Base-by-base conservation (phyloP, 2,329 filamentous ascomycete species). In the Sarocladiaceae sp. region DNA sequence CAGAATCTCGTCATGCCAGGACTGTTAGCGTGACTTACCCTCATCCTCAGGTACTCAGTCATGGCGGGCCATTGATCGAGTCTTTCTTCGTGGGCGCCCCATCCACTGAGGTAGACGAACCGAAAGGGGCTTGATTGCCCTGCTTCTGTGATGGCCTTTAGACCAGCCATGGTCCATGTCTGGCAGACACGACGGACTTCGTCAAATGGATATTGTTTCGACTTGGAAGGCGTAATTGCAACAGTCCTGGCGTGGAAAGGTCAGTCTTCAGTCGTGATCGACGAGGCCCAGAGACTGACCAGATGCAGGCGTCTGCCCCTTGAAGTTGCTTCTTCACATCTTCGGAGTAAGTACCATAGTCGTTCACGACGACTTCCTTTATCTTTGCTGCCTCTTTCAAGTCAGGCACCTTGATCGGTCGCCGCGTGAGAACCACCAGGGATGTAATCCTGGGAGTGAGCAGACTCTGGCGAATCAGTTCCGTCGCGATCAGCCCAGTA, bases 261-360 rank as follows among this genome's bases (percentile, higher is more conserved):
- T n/a, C n/a, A n/a, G n/a, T n/a, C n/a, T 29, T 29, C 26, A n/a
- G 26, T 9, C 9, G n/a, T 9, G 26, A n/a, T n/a, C 9, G 26
- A 29, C 9, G 26, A n/a, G 9, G 26, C 9, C 26, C 26, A 29
- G 9, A 45, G 3, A 40, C 45, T 7, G 47, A 68, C 67, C 67
- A 70, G 34, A 71, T 67, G 23, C 68, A 72, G 6, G 62, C 67
- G 18, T 61, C 57, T 1, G 70, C 69, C 2, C 59, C 66, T 1
- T 61, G 47, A 3, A 73, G 55, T 23, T 67, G 64, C 4, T 53
- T 54, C 48, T 62, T 68, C 2, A 64, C 61, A 1, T 58, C 52
- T 1, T 68, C 64, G 0, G 66, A 48, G 44, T 72, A 73, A 6
- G 61, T 54, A 11, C 51, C 53, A 26, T 70, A 73, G 50, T 71